Evolutionary conservation across 2,329 filamentous ascomycete genomes (phyloP).

Genomic region (Pyrenochaeta sp.): DNA sequence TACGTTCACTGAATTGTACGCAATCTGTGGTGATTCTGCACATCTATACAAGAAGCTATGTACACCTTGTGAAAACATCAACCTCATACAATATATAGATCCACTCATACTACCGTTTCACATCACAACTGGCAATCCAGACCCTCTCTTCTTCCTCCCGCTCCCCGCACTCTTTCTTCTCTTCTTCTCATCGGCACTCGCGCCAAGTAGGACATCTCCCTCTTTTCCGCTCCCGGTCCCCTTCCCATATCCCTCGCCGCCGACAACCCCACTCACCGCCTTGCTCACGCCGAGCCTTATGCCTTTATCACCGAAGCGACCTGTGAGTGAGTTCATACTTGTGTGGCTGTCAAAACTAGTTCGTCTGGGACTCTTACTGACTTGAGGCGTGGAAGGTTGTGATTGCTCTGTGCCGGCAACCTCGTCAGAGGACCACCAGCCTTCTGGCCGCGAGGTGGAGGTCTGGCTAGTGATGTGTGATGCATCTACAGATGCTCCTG

Average conservation of each 20-base stretch:
- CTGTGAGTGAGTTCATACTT: constrained; percentile 29
- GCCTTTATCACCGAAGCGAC: constrained; percentile 42
- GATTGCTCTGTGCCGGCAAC: constrained; percentile 44
- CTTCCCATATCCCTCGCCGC: constrained; percentile 33
- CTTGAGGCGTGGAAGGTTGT: constrained; percentile 24
- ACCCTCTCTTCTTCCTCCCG: constrained; percentile 7
- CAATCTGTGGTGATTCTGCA: no score
- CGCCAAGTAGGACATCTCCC: constrained; percentile 12
- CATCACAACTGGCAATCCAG: background rate
- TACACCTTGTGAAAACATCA: background rate
- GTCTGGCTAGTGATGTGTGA: constrained; percentile 43
- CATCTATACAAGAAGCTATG: background rate
- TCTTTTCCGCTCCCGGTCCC: constrained; percentile 25
- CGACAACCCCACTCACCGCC: constrained; percentile 42
- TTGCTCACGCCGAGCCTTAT: constrained; percentile 45
- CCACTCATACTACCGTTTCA: background rate
- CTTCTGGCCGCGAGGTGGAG: constrained; percentile 46
- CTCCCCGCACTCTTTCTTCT: constrained; percentile 10
- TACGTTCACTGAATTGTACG: no score
- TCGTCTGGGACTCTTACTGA: constrained; percentile 16
- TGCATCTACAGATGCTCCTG: constrained; percentile 28
- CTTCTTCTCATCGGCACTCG: constrained; percentile 16
- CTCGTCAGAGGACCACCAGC: constrained; percentile 52
- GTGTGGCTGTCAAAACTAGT: constrained; percentile 40
- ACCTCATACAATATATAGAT: background rate